Conservation (phyloP, 208 protist species). For the Acanthamoeba castellanii region DNA sequence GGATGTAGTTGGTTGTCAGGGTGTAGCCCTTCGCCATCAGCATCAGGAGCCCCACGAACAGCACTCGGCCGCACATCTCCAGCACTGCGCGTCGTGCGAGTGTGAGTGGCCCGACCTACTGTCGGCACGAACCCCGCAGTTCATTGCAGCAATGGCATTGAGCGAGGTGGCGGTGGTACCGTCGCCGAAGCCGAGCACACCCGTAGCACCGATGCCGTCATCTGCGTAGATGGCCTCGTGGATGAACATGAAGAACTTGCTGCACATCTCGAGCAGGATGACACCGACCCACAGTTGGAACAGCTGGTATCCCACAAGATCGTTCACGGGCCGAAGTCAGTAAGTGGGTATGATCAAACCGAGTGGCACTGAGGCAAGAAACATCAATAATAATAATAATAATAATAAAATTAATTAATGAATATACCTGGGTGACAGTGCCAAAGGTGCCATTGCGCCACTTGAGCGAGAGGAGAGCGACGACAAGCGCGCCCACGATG, state of each 20-base stretch:
- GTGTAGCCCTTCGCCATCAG: constrained; percentile 14
- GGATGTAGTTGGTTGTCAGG: constrained; percentile 4
- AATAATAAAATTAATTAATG: background rate
- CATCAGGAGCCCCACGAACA: constrained; percentile 11
- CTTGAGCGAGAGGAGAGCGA: background rate
- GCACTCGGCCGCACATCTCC: constrained; percentile 5
- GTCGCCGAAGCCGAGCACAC: background rate
- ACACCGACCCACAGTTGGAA: constrained; percentile 12
- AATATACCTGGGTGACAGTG: background rate
- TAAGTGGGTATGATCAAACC: background rate
- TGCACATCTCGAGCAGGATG: constrained; percentile 15
- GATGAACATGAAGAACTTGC: constrained; percentile 51
- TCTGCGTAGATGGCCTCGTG: constrained; percentile 24
- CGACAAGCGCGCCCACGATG: background rate
- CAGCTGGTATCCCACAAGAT: background rate
- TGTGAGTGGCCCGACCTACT: too few species aligned
- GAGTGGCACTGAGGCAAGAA: background rate
- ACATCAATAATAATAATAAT: background rate
- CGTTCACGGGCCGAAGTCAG: too few species aligned
- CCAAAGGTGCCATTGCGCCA: constrained; percentile 4
- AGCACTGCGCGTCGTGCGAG: background rate
- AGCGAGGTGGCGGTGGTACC: background rate
- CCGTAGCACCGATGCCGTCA: background rate
- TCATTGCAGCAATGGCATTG: background rate
- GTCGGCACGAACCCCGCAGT: background rate